Base-by-base conservation (phyloP, 2,329 filamentous ascomycete genomes). In the Alternaria sp. region DNA sequence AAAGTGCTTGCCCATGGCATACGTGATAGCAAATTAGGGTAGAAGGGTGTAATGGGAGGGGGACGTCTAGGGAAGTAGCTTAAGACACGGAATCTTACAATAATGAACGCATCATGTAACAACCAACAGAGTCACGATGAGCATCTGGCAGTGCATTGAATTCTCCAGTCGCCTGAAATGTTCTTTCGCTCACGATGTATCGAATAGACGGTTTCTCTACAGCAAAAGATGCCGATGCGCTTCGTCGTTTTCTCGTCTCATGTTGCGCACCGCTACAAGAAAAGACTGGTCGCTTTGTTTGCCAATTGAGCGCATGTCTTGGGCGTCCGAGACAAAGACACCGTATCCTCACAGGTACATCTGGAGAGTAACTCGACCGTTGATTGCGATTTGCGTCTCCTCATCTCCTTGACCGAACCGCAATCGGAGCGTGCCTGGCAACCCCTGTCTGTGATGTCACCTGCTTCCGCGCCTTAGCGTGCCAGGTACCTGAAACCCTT, bases 401-500 rank as follows among this genome's bases (percentile, higher is more conserved):
- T 52, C 28, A 52, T 36, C 30, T 40, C 28, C 49, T 15, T 36
- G 49, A 36, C 32, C 32, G 11, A 25, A 52, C 30, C 19, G 32
- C 17, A 12, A 52, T 52, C 19, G 49, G 25, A 23, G 25, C 17
- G 40, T 46, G 44, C 25, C 25, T 45, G 36, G 25, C 13, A 13
- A 46, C 23, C 54, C 40, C 25, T 56, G 54, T 28, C 13, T 36
- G 36, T 65, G 62, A 67, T 58, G 62, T 74, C 72, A 74, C 59
- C 19, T 57, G 69, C 62, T 17, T 26, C 49, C 65, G 69, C 66
- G 68, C 59, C 52, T 54, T 69, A 69, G 71, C 66, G 65, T 52
- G 47, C 30, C 49, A 23, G 49, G 28, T 40, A 40, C 36, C 36
- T 40, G 36, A 17, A 40, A 40, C 23, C 44, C 25, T 40, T 60